Evolutionary conservation across 805 yeast genomes (phyloP).

Genomic region (Brettanomyces naardenensis): DNA sequence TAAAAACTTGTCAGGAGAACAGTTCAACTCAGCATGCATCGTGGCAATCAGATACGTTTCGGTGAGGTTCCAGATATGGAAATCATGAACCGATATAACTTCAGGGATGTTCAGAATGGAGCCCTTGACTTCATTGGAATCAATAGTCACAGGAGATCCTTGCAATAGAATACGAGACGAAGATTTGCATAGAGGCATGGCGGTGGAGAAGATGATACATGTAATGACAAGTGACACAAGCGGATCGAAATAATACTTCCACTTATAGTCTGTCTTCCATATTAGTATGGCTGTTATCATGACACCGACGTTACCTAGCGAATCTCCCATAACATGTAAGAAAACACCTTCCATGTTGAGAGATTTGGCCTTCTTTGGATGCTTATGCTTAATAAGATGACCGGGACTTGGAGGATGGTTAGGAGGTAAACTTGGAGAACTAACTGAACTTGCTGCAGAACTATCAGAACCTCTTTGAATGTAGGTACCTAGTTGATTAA

Average conservation of each 20-base stretch:
- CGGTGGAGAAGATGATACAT: slow-evolving; percentile 80
- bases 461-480: slow-evolving; percentile 8
- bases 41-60: slow-evolving; percentile 85
- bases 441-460: not conserved
- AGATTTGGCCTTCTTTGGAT: slow-evolving; percentile 35
- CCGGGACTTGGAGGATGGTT: not conserved
- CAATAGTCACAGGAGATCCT: slow-evolving; percentile 82
- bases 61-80: slow-evolving; percentile 93
- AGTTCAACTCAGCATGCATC: slow-evolving; percentile 70
- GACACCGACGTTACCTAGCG: slow-evolving; percentile 91
- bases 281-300: slow-evolving; percentile 83
- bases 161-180: slow-evolving; percentile 84
- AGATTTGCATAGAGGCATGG: slow-evolving; percentile 80
- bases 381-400: not conserved
- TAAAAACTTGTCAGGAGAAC: slow-evolving; percentile 58
- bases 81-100: slow-evolving; percentile 83
- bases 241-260: slow-evolving; percentile 88
- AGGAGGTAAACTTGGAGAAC: not conserved
- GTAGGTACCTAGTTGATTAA: slow-evolving; percentile 9
- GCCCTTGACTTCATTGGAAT: slow-evolving; percentile 63
- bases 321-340: slow-evolving; percentile 92
- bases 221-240: slow-evolving; percentile 79
- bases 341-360: slow-evolving; percentile 97
- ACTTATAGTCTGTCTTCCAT: slow-evolving; percentile 86
- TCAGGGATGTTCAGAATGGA: slow-evolving; percentile 64